A percentile compares a stretch with the other conserved stretches of the same genome.
Conservation (phyloP, 2,329 filamentous ascomycete species). For the Aspergillus neotritici region DNA sequence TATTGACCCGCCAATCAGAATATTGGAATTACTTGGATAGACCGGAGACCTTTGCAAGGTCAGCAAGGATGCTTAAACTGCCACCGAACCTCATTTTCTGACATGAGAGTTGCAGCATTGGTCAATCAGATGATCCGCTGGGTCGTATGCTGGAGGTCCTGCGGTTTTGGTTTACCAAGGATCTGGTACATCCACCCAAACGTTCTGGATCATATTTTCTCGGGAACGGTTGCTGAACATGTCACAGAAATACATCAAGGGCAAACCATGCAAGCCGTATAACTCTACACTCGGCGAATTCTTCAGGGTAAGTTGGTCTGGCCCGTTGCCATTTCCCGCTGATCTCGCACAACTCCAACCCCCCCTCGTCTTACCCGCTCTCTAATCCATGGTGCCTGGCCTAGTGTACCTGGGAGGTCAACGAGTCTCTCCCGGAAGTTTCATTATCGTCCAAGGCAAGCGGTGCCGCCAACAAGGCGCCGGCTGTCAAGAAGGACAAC, state of each 20-base stretch:
- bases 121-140: conserved; percentile 82
- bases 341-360: neutral
- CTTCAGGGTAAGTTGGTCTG: conserved; percentile 65
- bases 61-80: conserved; percentile 23
- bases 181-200: conserved; percentile 53
- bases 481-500: conserved; percentile 27
- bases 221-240: conserved; percentile 12
- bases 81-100: conserved; percentile 26
- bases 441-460: conserved; percentile 26
- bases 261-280: conserved; percentile 97
- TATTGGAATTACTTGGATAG: conserved; percentile 99
- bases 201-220: neutral
- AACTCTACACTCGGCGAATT: conserved; percentile 97
- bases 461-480: conserved; percentile 29
- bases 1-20: conserved; percentile 47
- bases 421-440: conserved; percentile 67
- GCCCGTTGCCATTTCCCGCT: neutral
- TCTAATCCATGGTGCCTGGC: neutral
- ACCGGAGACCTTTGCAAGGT: conserved; percentile 78
- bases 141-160: conserved; percentile 93
- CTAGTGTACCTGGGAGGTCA: conserved; percentile 91
- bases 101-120: conserved; percentile 52
- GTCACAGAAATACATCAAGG: conserved; percentile 85
- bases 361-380: neutral
- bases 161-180: conserved; percentile 98